Evolutionary conservation across 169 alveolate genomes (phyloP).

Genomic region (Plasmodium vivax): DNA sequence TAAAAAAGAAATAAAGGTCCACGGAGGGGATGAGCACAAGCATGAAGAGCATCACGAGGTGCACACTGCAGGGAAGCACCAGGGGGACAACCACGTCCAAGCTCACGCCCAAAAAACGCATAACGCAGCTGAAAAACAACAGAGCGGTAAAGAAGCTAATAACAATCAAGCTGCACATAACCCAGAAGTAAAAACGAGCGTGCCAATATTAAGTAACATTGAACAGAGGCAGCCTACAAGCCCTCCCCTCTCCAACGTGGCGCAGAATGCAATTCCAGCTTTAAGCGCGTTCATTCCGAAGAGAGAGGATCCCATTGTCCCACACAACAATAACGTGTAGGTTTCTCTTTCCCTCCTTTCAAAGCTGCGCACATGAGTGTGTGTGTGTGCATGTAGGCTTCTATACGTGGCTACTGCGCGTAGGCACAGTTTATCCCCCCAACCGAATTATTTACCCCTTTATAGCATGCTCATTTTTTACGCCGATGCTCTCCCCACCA

Average conservation of each 20-base stretch:
- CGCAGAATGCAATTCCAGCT: constrained; percentile 13
- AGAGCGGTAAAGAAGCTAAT: background rate
- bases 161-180: background rate
- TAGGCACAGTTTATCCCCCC: background rate
- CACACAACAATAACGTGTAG: constrained; percentile 6
- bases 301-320: background rate
- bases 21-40: background rate
- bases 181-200: background rate
- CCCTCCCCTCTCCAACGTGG: background rate
- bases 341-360: background rate
- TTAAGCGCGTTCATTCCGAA: background rate
- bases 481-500: background rate
- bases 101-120: background rate
- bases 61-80: background rate
- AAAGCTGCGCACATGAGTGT: background rate
- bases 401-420: background rate
- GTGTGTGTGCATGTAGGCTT: background rate
- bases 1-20: constrained; percentile 13
- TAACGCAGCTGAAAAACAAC: background rate
- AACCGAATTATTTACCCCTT: background rate
- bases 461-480: background rate
- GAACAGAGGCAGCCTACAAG: background rate
- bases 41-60: background rate
- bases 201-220: background rate
- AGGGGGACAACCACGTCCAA: background rate